Percentiles rank a stretch among this genome's conserved stretches.
Evolutionary conservation across 176 grass and related monocot genomes (phyloP).

Genomic region (barley (Hordeum vulgare)): MorexV3_pseudomolecules_assembly NC_058522.1:315472105-315472604

Average conservation of each 20-base stretch:
- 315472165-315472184: not conserved
- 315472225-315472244: too few species aligned
- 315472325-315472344: too few species aligned
- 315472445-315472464: not conserved
- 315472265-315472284: too few species aligned
- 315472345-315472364: not conserved
- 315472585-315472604: not conserved
- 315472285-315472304: too few species aligned
- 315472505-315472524: constrained; percentile 13
- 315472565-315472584: not conserved
- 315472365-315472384: not conserved
- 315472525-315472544: constrained; percentile 1
- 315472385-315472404: not conserved
- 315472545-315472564: not conserved
- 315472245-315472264: too few species aligned
- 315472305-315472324: too few species aligned
- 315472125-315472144: not conserved
- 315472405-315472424: not conserved
- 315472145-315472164: not conserved
- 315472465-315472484: not conserved
- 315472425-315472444: not conserved
- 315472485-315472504: not conserved
- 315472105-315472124: not conserved
- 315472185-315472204: too few species aligned
- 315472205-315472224: too few species aligned